These are phyloP conservation scores for Chaetoscypha palmicola DNA, from an alignment of 2,329 filamentous ascomycete species.

Conservation along the genomic window DNA sequence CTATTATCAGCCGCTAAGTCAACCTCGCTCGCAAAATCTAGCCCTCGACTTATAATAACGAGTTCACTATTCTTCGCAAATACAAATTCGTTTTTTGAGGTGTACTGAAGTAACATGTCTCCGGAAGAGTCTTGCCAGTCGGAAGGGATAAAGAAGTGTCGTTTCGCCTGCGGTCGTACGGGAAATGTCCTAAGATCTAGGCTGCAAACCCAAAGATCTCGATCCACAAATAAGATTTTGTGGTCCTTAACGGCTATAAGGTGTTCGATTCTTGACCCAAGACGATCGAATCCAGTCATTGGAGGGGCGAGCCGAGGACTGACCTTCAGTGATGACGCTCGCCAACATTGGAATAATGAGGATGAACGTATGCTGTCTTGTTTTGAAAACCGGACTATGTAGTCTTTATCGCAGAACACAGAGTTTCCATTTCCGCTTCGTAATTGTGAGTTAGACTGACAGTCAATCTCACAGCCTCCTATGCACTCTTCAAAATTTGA, in stretches of 20 bases:
- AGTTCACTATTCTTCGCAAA: conserved; percentile 13
- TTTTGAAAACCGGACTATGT: no score
- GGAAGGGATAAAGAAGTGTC: conserved; percentile 19
- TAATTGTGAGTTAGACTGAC: no score
- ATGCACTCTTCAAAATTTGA: no score
- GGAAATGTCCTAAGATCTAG: conserved; percentile 13
- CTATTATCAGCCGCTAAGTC: no score
- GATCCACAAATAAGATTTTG: conserved; percentile 24
- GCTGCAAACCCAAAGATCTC: conserved; percentile 27
- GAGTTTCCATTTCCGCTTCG: no score
- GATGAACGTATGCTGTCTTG: no score
- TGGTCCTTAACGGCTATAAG: conserved; percentile 15
- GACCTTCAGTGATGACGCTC: no score
- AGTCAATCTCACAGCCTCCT: no score
- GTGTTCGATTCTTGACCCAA: conserved; percentile 5
- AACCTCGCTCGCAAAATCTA: no score
- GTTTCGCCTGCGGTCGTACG: conserved; percentile 1
- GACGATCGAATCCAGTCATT: neutral
- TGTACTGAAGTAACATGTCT: conserved; percentile 12
- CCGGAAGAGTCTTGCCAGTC: conserved; percentile 15
- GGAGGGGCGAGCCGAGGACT: neutral
- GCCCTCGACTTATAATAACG: conserved; percentile 9
- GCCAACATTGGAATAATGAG: no score
- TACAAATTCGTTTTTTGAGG: conserved; percentile 13
- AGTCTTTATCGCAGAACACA: no score